Conservation (phyloP, 768 basidiomycete species). For the Tylopilus sp. region DNA sequence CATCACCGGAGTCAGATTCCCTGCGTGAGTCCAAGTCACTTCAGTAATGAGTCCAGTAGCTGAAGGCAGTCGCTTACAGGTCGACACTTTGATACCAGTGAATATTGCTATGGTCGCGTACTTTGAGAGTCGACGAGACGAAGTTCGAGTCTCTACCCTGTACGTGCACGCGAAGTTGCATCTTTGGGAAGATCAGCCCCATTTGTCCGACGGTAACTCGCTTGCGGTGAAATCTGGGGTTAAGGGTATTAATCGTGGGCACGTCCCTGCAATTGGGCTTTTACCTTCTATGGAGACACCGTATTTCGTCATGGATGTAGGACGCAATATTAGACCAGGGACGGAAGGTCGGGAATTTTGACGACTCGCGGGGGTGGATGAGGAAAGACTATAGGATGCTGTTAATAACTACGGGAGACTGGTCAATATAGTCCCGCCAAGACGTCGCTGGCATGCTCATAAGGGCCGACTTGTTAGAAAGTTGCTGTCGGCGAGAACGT, state of each 20-base stretch:
- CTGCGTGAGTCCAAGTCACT: conserved; percentile 2
- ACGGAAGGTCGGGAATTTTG: background rate
- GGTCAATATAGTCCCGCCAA: no score
- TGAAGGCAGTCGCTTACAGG: background rate
- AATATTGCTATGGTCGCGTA: background rate
- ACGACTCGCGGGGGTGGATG: background rate
- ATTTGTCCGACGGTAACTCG: conserved; percentile 7
- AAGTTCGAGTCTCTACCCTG: background rate
- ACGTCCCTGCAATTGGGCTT: background rate
- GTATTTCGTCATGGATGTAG: no score
- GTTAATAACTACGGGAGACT: background rate
- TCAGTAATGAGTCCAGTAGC: background rate
- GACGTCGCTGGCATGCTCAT: background rate
- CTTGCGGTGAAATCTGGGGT: conserved; percentile 7
- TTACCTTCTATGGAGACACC: background rate
- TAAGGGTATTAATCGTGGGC: background rate
- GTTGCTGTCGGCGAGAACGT: no score
- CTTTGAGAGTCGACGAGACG: conserved; percentile 8
- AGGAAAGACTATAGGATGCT: background rate
- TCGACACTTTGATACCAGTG: background rate
- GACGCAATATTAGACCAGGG: background rate
- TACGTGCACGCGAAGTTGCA: background rate
- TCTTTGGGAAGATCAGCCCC: conserved; percentile 1
- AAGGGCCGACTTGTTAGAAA: no score
- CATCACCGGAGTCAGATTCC: background rate